These are phyloP conservation scores for Sporothrix schenckii DNA, from an alignment of 2,329 filamentous ascomycete genomes.

Conservation along the genomic window DNA sequence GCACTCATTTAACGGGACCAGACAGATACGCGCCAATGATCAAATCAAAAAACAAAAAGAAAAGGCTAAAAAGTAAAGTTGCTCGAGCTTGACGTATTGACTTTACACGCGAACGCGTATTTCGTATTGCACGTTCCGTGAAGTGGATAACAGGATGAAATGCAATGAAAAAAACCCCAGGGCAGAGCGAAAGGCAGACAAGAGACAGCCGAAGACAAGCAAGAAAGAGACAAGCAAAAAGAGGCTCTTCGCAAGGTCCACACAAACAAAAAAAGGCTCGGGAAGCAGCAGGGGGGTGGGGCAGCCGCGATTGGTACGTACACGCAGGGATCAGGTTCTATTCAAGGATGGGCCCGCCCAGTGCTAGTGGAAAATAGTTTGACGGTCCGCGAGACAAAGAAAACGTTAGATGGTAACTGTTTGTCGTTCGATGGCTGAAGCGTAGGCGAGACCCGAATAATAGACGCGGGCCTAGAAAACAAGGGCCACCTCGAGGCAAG, in stretches of 20 bases:
- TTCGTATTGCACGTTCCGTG: not conserved
- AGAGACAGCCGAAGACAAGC: too few species aligned
- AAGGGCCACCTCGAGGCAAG: too few species aligned
- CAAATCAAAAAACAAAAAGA: not conserved
- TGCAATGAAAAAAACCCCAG: conserved; percentile 9
- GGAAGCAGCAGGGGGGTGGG: not conserved
- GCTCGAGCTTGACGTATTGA: not conserved
- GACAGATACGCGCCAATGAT: not conserved
- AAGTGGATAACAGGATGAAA: not conserved
- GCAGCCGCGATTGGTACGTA: not conserved
- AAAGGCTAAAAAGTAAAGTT: not conserved
- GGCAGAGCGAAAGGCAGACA: conserved; percentile 14
- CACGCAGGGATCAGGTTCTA: not conserved
- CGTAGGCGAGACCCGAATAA: too few species aligned
- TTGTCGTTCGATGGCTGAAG: too few species aligned
- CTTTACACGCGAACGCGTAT: not conserved
- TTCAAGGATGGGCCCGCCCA: conserved; percentile 11
- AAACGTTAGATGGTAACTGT: not conserved
- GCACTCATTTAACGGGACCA: conserved; percentile 14
- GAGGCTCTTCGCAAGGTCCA: not conserved
- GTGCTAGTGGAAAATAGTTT: not conserved
- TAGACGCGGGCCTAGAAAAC: too few species aligned
- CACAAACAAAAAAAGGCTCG: conserved; percentile 1
- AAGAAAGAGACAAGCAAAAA: not conserved
- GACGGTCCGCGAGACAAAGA: not conserved